phyloP scores from a whole-genome alignment of 257 asterid species.

The Solanum ossicruentum region DNA sequence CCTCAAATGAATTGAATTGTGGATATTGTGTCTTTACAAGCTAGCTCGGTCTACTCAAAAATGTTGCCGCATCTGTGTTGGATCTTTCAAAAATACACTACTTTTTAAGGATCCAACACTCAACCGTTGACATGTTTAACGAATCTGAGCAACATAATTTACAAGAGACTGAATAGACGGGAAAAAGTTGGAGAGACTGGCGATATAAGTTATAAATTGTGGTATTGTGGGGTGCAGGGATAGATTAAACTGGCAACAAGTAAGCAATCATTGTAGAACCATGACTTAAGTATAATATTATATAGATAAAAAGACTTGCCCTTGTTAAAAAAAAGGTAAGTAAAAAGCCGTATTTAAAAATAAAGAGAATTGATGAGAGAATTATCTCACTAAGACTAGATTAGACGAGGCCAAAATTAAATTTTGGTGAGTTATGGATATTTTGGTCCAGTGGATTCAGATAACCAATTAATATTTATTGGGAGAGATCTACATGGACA shows the following conservation, averaged over 20 bases:
- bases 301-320: background rate
- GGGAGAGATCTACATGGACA: background rate
- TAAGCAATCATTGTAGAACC: background rate
- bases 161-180: background rate
- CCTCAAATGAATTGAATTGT: background rate
- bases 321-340: too few species aligned
- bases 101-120: too few species aligned
- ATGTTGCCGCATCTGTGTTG: background rate
- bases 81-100: too few species aligned
- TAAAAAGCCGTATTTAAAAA: too few species aligned
- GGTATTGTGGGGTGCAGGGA: too few species aligned
- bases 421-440: background rate
- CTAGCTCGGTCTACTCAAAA: background rate
- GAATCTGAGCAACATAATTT: background rate
- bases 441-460: background rate
- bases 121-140: too few species aligned
- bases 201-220: background rate
- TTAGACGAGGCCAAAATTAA: background rate
- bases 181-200: background rate
- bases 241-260: background rate
- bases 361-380: background rate
- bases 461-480: background rate
- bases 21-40: background rate
- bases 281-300: background rate
- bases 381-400: background rate